Conservation (phyloP, 164 flowering plant species). For the Vitis rotundifolia region DNA sequence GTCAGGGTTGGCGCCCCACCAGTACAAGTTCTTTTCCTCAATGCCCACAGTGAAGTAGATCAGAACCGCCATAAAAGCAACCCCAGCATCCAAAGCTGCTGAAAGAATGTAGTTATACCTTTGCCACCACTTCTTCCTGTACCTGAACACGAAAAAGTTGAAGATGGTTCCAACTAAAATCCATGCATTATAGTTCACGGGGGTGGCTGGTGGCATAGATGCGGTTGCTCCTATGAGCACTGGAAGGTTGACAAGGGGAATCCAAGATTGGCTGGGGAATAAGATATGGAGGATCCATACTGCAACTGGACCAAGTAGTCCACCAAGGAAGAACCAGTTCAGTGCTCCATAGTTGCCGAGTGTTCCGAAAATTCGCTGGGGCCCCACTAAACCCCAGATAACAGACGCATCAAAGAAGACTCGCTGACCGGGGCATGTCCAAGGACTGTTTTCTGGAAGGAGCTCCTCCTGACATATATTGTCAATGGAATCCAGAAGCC, state of each 20-base stretch:
- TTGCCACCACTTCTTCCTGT: slow-evolving; percentile 6
- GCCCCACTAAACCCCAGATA: too few species aligned
- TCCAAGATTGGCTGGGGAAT: slow-evolving; percentile 26
- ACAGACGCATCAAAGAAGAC: slow-evolving; percentile 1
- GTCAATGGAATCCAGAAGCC: slow-evolving; percentile 1
- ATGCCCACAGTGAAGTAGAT: slow-evolving; percentile 3
- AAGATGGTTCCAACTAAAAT: slow-evolving; percentile 19
- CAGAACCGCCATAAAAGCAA: slow-evolving; percentile 12
- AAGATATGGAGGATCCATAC: slow-evolving; percentile 28
- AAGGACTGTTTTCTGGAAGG: slow-evolving; percentile 7
- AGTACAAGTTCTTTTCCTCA: background rate
- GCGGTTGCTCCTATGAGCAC: slow-evolving; percentile 24
- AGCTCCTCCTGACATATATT: background rate
- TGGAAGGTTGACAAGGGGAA: slow-evolving; percentile 25
- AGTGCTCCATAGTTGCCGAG: slow-evolving; percentile 22
- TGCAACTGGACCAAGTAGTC: slow-evolving; percentile 21
- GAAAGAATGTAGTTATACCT: slow-evolving; percentile 10
- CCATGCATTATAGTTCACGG: slow-evolving; percentile 34
- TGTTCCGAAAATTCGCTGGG: slow-evolving; percentile 20
- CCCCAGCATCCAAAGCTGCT: slow-evolving; percentile 11
- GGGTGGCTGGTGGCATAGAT: slow-evolving; percentile 32
- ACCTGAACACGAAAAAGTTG: slow-evolving; percentile 17
- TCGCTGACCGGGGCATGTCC: slow-evolving; percentile 4
- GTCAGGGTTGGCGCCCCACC: slow-evolving; percentile 12
- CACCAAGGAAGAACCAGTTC: slow-evolving; percentile 30